Conservation (phyloP, 2,329 filamentous ascomycete genomes). For the Colletotrichum zoysiae region DNA sequence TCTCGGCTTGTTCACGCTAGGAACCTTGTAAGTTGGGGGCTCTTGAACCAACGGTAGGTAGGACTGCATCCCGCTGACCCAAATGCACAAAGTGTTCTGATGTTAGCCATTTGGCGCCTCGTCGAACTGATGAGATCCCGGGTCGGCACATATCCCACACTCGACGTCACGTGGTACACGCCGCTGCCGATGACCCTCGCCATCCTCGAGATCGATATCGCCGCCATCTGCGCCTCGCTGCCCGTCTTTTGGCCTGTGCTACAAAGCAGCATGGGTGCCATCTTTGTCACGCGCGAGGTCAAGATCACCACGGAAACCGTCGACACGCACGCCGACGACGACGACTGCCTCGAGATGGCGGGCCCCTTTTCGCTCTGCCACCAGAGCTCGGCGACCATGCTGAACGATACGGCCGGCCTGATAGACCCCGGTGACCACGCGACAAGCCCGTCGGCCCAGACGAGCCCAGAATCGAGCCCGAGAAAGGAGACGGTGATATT, state of each 20-base stretch:
- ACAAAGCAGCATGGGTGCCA: constrained; percentile 46
- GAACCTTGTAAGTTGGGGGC: constrained; percentile 47
- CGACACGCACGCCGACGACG: constrained; percentile 17
- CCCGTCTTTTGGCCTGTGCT: constrained; percentile 45
- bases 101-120: constrained; percentile 49
- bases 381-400: constrained; percentile 1
- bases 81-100: constrained; percentile 21
- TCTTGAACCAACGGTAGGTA: background rate
- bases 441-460: too few relatives aligned
- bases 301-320: constrained; percentile 39
- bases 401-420: constrained; percentile 5
- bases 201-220: constrained; percentile 50
- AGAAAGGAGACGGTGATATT: constrained; percentile 13
- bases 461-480: background rate
- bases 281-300: constrained; percentile 54
- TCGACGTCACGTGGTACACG: constrained; percentile 53
- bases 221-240: constrained; percentile 36
- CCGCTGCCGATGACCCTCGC: constrained; percentile 50
- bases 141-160: constrained; percentile 50
- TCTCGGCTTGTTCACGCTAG: constrained; percentile 48
- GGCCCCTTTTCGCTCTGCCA: constrained; percentile 5
- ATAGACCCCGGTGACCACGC: background rate
- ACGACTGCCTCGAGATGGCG: constrained; percentile 23
- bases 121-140: constrained; percentile 47
- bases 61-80: background rate